Base-by-base conservation (phyloP, 1,284 basidiomycete species). In the Ganoderma resinaceum region DNA sequence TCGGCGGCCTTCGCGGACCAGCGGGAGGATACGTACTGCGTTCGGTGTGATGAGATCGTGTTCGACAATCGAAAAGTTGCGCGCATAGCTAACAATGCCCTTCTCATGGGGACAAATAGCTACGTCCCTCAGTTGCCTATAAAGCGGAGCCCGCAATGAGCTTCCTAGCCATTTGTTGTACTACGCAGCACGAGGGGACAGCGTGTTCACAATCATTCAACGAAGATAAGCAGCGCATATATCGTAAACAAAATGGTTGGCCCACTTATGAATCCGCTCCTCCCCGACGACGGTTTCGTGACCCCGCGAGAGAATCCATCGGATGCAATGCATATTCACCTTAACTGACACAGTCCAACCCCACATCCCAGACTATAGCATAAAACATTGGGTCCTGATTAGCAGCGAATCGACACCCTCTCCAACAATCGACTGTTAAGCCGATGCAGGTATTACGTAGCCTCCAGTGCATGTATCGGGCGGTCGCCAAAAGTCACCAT, bases 121-220 rank as follows among this genome's bases (percentile, higher is more conserved):
- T 65, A 94, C 86, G 79, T 94, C 92, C 64, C 92, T 85, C 38
- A 94, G 83, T 81, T 94, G 93, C 37, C 92, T 94, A 76, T 42
- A 70, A 37, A 60, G 16, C 23, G 23, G 42, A 40, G 20, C 35
- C 33, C 11, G 37, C 16, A 26, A 35, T 60, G 23, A 60, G 58
- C 37, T 16, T 60, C 58, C 23, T 3, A 11, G 46, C 37, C 8
- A 3, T 37, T 31, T 3, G 11, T n/a, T n/a, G 4, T 7, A 55
- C 31, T 31, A 2, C 14, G 23, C 26, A 55, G 29, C 29, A 9
- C 52, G 20, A 55, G 8, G 29, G 18, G 16, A 55, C 29, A 12
- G 14, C 20, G 2, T 20, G 29, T 20, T 18, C 29, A 29, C 16
- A 33, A 33, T 55, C 46, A 14, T 49, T 26, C 23, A 20, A 49